Evolutionary conservation across 495 filamentous ascomycete genomes (phyloP), one percentile per base, ranked within the genome.

Genomic region (Pseudevernia furfuracea): DNA sequence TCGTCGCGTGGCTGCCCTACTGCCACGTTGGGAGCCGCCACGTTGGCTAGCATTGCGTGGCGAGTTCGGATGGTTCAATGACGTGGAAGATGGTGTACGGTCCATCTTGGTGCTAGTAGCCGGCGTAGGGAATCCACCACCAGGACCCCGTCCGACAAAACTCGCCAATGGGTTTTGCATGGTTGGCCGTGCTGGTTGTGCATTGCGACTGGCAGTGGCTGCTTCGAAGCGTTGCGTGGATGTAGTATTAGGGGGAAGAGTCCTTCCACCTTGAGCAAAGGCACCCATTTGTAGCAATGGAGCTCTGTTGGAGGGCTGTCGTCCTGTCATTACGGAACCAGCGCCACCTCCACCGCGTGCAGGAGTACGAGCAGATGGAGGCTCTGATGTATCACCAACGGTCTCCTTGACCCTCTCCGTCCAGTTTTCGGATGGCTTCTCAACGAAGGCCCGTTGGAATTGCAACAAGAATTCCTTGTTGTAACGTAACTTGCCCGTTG

Each of bases 381-480:
- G 75, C 60, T 90, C 88, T 38, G 78, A 76, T 65, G 83, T 83
- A 63, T 89, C 92, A 62, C 92, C 91, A 48, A 99, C 85, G 34
- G 87, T 89, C 71, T 96, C 87, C 39, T 82, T 91, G 67, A 98
- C 82, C 67, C 90, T 90, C 58, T 82, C 76, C 61, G 92, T 87
- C 85, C 96, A 98, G 69, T 97, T 92, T 19, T 90, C 67, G 3
- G 91, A 92, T 14, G 94, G 94, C 75, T 97, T 96, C 76, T 98
- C 94, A 61, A 87, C 94, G 77, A 96, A 99, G 3, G 91, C 89
- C 60, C 79, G 78, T 78, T 97, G 87, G 82, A 99, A 99, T 72
- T 99, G 95, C n/a, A 97, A 80, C 75, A 99, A 79, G 82, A 99
- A 99, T 58, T 90, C 85, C 63, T 89, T 89, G 74, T 97, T 90